A percentile compares a stretch with the other conserved stretches of the same genome.
Evolutionary conservation across 2,329 filamentous ascomycete species (phyloP).

Genomic region (Colletotrichum trifolii): DNA sequence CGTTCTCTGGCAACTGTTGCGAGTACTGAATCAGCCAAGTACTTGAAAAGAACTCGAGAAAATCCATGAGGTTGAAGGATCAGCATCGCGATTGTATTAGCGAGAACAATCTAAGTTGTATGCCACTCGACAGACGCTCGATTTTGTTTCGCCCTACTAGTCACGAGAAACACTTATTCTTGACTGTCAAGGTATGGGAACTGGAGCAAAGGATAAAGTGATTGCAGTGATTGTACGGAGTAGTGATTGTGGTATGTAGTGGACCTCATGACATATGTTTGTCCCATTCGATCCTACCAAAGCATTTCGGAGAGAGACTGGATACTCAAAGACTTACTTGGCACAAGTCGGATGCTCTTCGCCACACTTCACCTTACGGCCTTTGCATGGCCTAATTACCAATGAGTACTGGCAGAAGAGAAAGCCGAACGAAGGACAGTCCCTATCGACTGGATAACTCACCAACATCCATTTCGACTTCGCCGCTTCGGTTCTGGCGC

Average conservation of each 20-base stretch:
- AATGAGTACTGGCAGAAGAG: constrained; percentile 1
- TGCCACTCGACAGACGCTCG: too few relatives aligned
- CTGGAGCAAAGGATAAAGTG: too few relatives aligned
- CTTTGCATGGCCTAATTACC: constrained; percentile 79
- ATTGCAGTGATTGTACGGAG: too few relatives aligned
- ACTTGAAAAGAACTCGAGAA: too few relatives aligned
- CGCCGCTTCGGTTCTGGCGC: constrained; percentile 56
- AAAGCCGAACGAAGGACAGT: not conserved
- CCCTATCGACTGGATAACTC: constrained; percentile 37
- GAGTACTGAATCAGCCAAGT: too few relatives aligned
- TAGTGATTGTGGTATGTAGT: too few relatives aligned
- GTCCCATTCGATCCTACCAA: not conserved
- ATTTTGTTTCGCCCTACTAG: too few relatives aligned
- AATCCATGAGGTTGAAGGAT: too few relatives aligned
- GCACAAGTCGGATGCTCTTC: constrained; percentile 79
- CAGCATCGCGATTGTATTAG: too few relatives aligned
- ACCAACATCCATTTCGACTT: constrained; percentile 60
- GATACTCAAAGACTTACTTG: constrained; percentile 58
- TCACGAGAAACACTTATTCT: too few relatives aligned
- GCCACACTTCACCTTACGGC: constrained; percentile 78
- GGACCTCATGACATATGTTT: not conserved
- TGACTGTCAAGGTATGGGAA: too few relatives aligned
- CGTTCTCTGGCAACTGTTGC: constrained; percentile 70
- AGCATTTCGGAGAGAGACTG: constrained; percentile 16
- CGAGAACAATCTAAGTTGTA: too few relatives aligned